phyloP scores from a whole-genome alignment of 2,329 filamentous ascomycete species.

The Davidsoniella virescens region DNA sequence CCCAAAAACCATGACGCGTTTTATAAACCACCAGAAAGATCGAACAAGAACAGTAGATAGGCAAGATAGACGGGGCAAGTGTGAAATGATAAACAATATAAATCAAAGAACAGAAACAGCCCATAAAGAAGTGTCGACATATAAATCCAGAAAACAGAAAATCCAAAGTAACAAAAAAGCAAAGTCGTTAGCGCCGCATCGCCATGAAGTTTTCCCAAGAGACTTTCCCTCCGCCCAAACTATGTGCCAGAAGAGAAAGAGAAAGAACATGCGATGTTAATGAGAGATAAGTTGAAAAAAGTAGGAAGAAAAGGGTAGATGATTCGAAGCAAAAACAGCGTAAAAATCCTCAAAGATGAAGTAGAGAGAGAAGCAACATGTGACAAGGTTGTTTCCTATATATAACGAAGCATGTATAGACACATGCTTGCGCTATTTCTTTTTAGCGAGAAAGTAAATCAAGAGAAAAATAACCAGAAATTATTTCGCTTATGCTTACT shows the following conservation, averaged over 20 bases:
- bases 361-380: background rate
- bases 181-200: background rate
- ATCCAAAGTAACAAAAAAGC: slow-evolving; percentile 13
- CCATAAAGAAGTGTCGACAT: background rate
- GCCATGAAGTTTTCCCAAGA: no score
- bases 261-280: background rate
- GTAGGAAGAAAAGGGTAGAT: background rate
- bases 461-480: background rate
- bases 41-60: background rate
- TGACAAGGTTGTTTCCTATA: background rate
- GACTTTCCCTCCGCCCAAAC: slow-evolving; percentile 7
- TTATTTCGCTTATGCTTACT: background rate
- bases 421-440: background rate
- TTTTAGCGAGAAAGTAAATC: no score
- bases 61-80: background rate
- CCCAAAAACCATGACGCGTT: no score
- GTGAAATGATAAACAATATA: background rate
- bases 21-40: background rate
- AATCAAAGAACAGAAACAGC: background rate
- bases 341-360: background rate
- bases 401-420: background rate
- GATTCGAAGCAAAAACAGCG: background rate
- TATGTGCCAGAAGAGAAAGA: slow-evolving; percentile 14
- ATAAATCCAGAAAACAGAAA: slow-evolving; percentile 1
- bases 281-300: background rate